Evolutionary conservation across 495 filamentous ascomycete genomes (phyloP), one percentile per base, ranked within the genome.

Genomic region (Talaromyces proteolyticus): DNA sequence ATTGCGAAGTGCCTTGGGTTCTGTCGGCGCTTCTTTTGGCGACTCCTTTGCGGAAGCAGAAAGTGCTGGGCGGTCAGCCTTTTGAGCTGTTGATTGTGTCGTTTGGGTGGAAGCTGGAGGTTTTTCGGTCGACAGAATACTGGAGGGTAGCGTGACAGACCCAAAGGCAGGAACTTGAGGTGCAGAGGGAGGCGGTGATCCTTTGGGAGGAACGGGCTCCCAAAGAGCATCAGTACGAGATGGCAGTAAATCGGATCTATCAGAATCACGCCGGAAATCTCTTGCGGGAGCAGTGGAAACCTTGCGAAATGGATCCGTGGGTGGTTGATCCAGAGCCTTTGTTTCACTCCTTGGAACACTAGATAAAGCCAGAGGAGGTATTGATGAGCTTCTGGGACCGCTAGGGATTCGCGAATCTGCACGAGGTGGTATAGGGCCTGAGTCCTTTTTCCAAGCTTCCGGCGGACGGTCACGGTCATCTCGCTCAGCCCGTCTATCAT

Each of bases 151-250:
- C 19, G 61, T 56, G 1, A 75, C 58, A 11, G 84, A 87, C 10
- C 87, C 87, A 71, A 94, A 92, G 2, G 88, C 85, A 16, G 89
- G 89, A 3, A 91, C 89, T 25, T 88, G 84, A 11, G 88, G 87
- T 34, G 86, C 85, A 43, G 87, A 72, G n/a, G 88, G 87, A 16
- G 88, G 89, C 10, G 89, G 84, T 18, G 87, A 75, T 20, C 69
- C 55, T 51, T 73, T 68, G 46, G 56, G 49, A 14, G 25, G 24
- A 14, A 45, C 18, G 45, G 66, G 58, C 12, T 77, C 74, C 54
- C 67, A 69, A 11, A 59, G 52, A 5, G 59, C 52, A 53, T 77
- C 77, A 18, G 57, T 54, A 22, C 70, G 72, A 19, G 66, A 54
- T 6, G 63, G 50, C 6, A 61, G 49, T 18, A 60, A 47, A 12